Conservation (phyloP, 2,329 filamentous ascomycete genomes). For the Alternaria tenuissima region DNA sequence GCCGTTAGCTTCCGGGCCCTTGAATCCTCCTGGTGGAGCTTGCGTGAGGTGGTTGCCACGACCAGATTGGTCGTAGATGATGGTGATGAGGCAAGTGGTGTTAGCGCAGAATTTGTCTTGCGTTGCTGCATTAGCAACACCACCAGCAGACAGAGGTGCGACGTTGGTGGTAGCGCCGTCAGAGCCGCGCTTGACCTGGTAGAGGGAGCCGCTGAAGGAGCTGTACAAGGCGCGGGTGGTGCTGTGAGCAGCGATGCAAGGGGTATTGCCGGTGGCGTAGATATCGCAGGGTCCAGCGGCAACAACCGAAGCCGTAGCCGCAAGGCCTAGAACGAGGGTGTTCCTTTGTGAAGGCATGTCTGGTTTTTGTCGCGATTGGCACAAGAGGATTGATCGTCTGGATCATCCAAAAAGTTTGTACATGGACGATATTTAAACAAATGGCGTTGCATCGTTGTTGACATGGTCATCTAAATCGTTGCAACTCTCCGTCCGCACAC, state of each 20-base stretch:
- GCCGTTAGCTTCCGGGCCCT: constrained; percentile 64
- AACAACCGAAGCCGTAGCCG: constrained; percentile 17
- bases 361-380: background rate
- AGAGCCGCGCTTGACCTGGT: constrained; percentile 67
- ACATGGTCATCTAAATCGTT: background rate
- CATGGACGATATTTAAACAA: constrained; percentile 1
- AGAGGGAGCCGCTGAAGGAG: constrained; percentile 62
- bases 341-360: constrained; percentile 19
- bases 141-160: constrained; percentile 63
- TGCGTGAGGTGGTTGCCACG: constrained; percentile 68
- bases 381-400: background rate
- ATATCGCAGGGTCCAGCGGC: constrained; percentile 68
- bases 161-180: constrained; percentile 60
- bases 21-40: constrained; percentile 66
- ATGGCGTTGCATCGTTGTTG: background rate
- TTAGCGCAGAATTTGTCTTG: constrained; percentile 69
- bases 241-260: constrained; percentile 71
- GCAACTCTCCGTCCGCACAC: background rate
- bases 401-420: background rate
- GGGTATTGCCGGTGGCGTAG: constrained; percentile 65
- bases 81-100: constrained; percentile 69
- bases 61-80: constrained; percentile 73
- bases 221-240: constrained; percentile 70
- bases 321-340: constrained; percentile 21
- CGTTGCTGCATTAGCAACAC: constrained; percentile 67